Evolutionary conservation across 306 rosid genomes (phyloP), one percentile per base, ranked within the genome.

Genomic region (Cucurbita pepo): DNA sequence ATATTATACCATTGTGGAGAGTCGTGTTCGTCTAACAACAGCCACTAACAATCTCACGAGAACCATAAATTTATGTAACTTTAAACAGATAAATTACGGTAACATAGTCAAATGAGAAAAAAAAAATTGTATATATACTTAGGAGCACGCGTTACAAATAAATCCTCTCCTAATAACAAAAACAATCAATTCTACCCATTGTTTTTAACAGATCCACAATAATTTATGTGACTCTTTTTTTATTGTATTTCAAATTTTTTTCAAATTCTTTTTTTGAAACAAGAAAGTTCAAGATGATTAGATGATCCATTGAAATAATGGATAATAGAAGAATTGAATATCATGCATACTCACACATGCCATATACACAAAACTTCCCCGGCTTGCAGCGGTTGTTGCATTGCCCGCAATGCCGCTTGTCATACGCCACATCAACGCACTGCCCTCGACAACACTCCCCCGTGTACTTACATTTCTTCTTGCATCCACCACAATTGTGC

Each of bases 321-420:
- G 63, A 71, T 40, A 48, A 48, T 19, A 71, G 10, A 12, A 60
- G 41, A 43, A 4, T 53, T 9, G 36, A 56, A n/a, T 19, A 69
- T 86, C 73, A 90, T 16, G 97, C 91, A 71, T 93, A 93, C 79
- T 60, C 61, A 61, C 98, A 93, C 62, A 90, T 18, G 38, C 90
- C 91, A 34, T 82, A 93, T 61, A 88, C 82, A 64, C 98, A 93
- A 21, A 36, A 85, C 43, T 83, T 15, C 8, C 81, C 88, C 0
- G 0, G 0, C 1, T 41, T 7, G 67, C 98, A 93, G 0, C 77
- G 81, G 36, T 79, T 16, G 80, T 86, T 81, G 83, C 98, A 93
- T 8, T 3, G 16, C 1, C 96, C 96, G 40, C 98, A 93, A 59
- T 93, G 91, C 82, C 96, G 86, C 90, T 90, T 85, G 77, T 93